Conservation (phyloP, 768 basidiomycete genomes). For the Hypsizygus marmoreus region DNA sequence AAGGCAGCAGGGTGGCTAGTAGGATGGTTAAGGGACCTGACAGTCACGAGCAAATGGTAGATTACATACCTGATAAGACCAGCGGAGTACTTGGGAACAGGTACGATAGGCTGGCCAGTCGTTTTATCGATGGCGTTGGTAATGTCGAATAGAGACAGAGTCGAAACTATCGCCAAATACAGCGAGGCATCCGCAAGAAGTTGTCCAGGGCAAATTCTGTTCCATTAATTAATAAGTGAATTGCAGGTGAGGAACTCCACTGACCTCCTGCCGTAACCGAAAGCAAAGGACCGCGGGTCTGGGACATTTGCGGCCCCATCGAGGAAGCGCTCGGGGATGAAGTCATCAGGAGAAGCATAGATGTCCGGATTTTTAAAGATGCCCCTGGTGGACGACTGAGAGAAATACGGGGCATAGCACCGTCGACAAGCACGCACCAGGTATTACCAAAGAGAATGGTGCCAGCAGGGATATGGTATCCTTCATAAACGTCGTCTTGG, state of each 20-base stretch:
- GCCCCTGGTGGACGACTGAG: slow-evolving; percentile 23
- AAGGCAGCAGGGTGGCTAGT: slow-evolving; percentile 9
- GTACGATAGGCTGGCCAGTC: slow-evolving; percentile 5
- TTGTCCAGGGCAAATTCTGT: slow-evolving; percentile 20
- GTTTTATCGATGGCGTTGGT: slow-evolving; percentile 6
- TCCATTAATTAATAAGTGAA: neutral
- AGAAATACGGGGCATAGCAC: neutral
- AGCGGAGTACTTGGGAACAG: slow-evolving; percentile 9
- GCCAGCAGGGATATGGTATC: slow-evolving; percentile 12
- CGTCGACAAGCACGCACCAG: slow-evolving; percentile 4
- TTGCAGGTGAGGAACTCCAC: neutral
- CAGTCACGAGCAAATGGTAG: too few species aligned
- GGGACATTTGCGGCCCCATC: neutral
- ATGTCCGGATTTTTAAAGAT: slow-evolving; percentile 31
- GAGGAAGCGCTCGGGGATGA: slow-evolving; percentile 7
- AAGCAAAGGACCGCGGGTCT: slow-evolving; percentile 15
- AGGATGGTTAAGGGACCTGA: too few species aligned
- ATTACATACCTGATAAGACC: slow-evolving; percentile 8
- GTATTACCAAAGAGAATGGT: slow-evolving; percentile 15
- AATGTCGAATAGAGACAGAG: slow-evolving; percentile 17
- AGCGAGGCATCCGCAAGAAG: slow-evolving; percentile 13
- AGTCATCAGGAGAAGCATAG: slow-evolving; percentile 31
- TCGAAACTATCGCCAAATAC: slow-evolving; percentile 4
- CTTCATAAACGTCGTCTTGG: slow-evolving; percentile 17
- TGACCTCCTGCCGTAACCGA: slow-evolving; percentile 28